Conservation (phyloP, 148 eudicot genomes). For the Nepenthes mirabilis region DNA sequence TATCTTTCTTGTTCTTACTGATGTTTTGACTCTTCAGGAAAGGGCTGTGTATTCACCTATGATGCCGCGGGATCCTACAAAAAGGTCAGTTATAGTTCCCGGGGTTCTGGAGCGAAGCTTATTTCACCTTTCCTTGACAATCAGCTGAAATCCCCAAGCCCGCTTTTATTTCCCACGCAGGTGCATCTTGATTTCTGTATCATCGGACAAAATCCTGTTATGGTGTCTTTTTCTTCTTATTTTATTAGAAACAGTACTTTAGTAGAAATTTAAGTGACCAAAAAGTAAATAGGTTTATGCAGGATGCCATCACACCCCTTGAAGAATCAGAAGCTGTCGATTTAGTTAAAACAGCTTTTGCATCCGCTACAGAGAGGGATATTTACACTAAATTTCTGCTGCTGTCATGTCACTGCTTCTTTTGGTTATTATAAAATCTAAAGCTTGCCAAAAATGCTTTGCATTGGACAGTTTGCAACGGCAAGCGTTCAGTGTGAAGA, state of each 20-base stretch:
- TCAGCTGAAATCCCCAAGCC: conserved; percentile 97
- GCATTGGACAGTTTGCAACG: too few relatives aligned
- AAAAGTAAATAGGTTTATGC: conserved; percentile 5
- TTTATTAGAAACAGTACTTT: not conserved
- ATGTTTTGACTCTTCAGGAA: conserved; percentile 32
- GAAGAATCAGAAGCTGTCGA: conserved; percentile 86
- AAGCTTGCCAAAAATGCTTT: not conserved
- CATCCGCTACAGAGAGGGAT: conserved; percentile 96
- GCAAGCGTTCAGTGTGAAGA: too few relatives aligned
- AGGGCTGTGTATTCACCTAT: conserved; percentile 94
- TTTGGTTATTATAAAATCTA: not conserved
- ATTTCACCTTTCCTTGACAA: conserved; percentile 92
- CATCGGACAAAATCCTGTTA: not conserved
- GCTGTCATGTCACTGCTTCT: not conserved
- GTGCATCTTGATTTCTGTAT: conserved; percentile 14
- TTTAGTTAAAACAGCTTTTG: conserved; percentile 92
- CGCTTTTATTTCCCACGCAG: conserved; percentile 70
- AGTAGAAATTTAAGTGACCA: not conserved
- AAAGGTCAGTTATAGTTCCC: conserved; percentile 90
- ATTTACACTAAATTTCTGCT: conserved; percentile 56
- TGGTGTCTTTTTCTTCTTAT: not conserved
- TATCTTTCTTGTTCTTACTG: not conserved
- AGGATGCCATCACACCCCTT: conserved; percentile 91
- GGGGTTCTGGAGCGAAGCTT: conserved; percentile 88
- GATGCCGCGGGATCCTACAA: conserved; percentile 99